phyloP scores from a whole-genome alignment of 2,329 filamentous ascomycete genomes.

The Beauveria bassiana region DNA sequence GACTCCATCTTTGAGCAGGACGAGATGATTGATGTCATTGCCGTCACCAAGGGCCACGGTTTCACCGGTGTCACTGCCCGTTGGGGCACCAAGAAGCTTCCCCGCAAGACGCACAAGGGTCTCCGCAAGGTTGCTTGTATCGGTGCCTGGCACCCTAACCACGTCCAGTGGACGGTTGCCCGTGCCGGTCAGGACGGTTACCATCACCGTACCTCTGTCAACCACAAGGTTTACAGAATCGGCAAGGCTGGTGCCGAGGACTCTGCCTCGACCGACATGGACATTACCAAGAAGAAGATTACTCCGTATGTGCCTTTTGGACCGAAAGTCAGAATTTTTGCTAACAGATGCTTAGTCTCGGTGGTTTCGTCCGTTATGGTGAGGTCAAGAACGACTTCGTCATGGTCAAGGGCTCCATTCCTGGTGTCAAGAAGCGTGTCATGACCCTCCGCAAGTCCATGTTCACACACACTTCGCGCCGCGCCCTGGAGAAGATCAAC shows the following conservation, averaged over 20 bases:
- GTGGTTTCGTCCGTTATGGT: conserved; percentile 99
- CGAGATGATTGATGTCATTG: conserved; percentile 98
- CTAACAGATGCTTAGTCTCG: conserved; percentile 56
- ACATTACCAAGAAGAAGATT: conserved; percentile 98
- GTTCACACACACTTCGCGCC: conserved; percentile 93
- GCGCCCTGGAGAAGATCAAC: conserved; percentile 96
- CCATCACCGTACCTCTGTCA: conserved; percentile 99
- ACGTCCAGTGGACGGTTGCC: conserved; percentile 99
- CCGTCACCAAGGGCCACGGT: conserved; percentile 99
- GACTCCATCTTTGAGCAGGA: conserved; percentile 96
- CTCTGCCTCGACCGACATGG: conserved; percentile 90
- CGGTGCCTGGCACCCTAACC: conserved; percentile 99
- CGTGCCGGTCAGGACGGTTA: conserved; percentile 99
- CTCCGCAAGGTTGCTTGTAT: conserved; percentile 99
- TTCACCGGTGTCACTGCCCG: conserved; percentile 94
- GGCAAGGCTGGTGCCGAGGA: conserved; percentile 86
- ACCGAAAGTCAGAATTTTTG: neutral
- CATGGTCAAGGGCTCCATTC: conserved; percentile 95
- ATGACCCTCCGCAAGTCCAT: conserved; percentile 87
- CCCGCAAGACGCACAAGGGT: conserved; percentile 99
- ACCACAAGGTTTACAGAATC: conserved; percentile 99
- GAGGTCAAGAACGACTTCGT: conserved; percentile 99
- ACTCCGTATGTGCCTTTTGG: conserved; percentile 72
- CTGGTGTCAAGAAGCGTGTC: conserved; percentile 98
- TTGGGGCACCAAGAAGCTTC: conserved; percentile 99